Evolutionary conservation across 1,284 basidiomycete species (phyloP), one percentile per base, ranked within the genome.

Genomic region (Moniliella sp.): DNA sequence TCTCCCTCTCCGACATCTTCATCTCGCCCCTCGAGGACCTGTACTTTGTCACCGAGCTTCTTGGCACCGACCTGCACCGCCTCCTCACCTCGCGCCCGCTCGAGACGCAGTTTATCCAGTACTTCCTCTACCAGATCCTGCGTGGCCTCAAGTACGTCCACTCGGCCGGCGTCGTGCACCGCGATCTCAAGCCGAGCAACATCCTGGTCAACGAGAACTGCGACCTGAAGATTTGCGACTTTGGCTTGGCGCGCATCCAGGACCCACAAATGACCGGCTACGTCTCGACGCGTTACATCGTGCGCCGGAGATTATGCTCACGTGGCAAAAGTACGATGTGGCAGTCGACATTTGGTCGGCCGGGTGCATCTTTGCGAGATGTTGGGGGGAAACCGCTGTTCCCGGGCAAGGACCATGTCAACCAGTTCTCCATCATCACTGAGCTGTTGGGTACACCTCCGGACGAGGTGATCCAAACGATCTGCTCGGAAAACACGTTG

Each of bases 201-300:
- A 97, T 99, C 54, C 77, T 99, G 46, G 86, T 99, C 52, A 99
- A 99, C 61, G 88, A 97, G 66, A 97, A 97, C 63, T 99, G 91
- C 62, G 91, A 99, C 64, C 69, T 99, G 52, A 83, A 81, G 79
- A 97, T 97, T 53, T 99, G 88, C 37, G 42, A 53, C 32, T 59
- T 39, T 17, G 54, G 52, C n/a, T 54, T 54, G 7, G 56, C 47
- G 11, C 56, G 54, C 10, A 39, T n/a, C n/a, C n/a, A n/a, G n/a
- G n/a, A n/a, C n/a, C n/a, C n/a, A n/a, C n/a, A n/a, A n/a, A n/a
- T 57, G 10, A 59, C 56, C 15, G 52, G 49, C 18, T 59, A 59
- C 35, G 56, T 59, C 7, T 43, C 56, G 12, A 59, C 56, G 4
- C 33, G 56, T 26, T 59, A 54, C 57, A 59, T 37, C 47, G 56